phyloP scores from a whole-genome alignment of 148 eudicot species.

The Vaccinium myrtillus region DNA sequence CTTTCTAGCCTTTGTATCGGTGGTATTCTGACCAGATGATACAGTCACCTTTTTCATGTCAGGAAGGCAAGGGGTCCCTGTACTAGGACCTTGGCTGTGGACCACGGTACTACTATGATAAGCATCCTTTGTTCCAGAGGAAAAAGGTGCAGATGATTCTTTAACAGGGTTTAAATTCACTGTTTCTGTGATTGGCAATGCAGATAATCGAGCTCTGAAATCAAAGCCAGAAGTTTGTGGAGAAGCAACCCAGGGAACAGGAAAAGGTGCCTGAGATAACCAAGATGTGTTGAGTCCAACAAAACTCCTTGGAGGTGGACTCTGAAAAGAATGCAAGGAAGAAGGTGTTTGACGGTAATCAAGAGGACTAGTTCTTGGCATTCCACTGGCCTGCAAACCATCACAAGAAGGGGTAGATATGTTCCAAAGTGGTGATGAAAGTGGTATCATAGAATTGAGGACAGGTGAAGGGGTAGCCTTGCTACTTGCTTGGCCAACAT shows the following conservation, averaged over 20 bases:
- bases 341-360: conserved; percentile 58
- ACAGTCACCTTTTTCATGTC: conserved; percentile 26
- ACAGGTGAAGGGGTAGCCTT: conserved; percentile 47
- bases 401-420: conserved; percentile 60
- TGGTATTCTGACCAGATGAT: conserved; percentile 40
- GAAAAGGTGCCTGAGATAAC: conserved; percentile 62
- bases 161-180: conserved; percentile 58
- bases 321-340: conserved; percentile 63
- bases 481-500: conserved; percentile 46
- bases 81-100: conserved; percentile 32
- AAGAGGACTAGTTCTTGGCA: conserved; percentile 43
- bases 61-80: conserved; percentile 35
- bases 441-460: conserved; percentile 54
- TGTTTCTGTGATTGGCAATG: conserved; percentile 56
- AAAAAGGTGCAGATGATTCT: conserved; percentile 38
- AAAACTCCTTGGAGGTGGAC: conserved; percentile 49
- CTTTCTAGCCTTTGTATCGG: conserved; percentile 65
- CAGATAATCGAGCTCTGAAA: conserved; percentile 44
- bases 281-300: conserved; percentile 54
- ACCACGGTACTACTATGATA: conserved; percentile 30
- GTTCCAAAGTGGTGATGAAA: conserved; percentile 92
- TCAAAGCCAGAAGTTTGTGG: conserved; percentile 53
- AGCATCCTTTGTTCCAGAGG: conserved; percentile 43
- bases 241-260: conserved; percentile 63
- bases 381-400: conserved; percentile 42